A percentile compares a stretch with the other conserved stretches of the same genome.
These are phyloP conservation scores for Cardamine resedifolia DNA, from an alignment of 345 rosid species.

Conservation along the genomic window DNA sequence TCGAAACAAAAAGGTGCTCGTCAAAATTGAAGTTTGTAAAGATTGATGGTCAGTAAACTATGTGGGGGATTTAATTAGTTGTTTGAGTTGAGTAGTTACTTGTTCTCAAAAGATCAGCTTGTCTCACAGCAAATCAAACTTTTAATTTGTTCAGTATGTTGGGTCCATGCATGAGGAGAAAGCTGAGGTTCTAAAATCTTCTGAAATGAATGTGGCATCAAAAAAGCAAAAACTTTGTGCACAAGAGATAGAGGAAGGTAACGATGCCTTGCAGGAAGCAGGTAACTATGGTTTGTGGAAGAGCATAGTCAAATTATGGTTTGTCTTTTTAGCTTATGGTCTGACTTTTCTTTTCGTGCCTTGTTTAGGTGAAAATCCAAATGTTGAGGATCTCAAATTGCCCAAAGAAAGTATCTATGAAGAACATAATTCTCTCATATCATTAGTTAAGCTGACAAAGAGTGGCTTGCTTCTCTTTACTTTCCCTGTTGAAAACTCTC, in stretches of 20 bases:
- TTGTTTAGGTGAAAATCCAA: conserved; percentile 39
- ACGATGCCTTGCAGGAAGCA: conserved; percentile 36
- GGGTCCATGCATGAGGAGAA: conserved; percentile 33
- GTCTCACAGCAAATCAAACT: neutral
- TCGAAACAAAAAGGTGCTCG: neutral
- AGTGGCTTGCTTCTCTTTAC: conserved; percentile 85
- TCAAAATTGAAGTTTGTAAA: neutral
- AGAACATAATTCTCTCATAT: conserved; percentile 49
- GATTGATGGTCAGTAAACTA: neutral
- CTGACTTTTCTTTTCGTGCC: neutral
- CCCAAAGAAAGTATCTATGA: conserved; percentile 32
- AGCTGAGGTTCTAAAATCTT: conserved; percentile 30
- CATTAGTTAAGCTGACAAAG: conserved; percentile 80
- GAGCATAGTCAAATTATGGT: conserved; percentile 14
- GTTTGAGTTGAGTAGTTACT: neutral
- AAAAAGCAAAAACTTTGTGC: conserved; percentile 59
- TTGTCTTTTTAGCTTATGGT: conserved; percentile 6
- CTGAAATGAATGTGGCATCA: conserved; percentile 26
- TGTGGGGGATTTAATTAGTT: neutral
- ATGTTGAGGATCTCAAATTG: conserved; percentile 27
- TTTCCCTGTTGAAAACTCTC: conserved; percentile 46
- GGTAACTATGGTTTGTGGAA: conserved; percentile 37
- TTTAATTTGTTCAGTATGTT: conserved; percentile 42
- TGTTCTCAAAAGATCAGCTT: neutral
- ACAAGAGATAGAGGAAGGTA: conserved; percentile 32